These are phyloP conservation scores for Paraconiothyrium brasiliense DNA, from an alignment of 2,329 filamentous ascomycete species.

Conservation along the genomic window DNA sequence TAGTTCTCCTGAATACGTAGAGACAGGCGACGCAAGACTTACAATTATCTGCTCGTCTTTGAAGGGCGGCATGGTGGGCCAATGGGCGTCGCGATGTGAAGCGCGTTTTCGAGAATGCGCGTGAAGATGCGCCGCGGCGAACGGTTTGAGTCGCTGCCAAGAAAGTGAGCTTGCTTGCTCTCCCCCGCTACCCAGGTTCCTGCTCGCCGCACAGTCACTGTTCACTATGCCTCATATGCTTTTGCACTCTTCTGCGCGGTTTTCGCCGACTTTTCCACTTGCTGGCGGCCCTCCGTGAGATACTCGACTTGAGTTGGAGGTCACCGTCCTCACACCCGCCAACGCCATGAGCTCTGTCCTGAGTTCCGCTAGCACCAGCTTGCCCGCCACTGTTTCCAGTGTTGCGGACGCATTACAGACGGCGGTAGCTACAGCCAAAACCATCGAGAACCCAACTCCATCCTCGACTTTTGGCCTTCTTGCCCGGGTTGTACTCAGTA, in stretches of 20 bases:
- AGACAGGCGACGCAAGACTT: conserved; percentile 20
- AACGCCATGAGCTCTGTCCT: conserved; percentile 29
- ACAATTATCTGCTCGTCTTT: conserved; percentile 59
- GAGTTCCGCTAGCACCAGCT: conserved; percentile 12
- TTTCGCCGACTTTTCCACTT: not conserved
- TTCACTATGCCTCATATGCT: conserved; percentile 7
- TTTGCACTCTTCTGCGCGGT: not conserved
- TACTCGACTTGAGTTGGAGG: not conserved
- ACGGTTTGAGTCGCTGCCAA: conserved; percentile 9
- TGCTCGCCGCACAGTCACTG: conserved; percentile 1
- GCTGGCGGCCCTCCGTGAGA: conserved; percentile 10
- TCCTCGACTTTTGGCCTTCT: conserved; percentile 55
- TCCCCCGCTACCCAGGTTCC: conserved; percentile 5
- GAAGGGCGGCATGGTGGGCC: conserved; percentile 53
- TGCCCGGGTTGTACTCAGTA: conserved; percentile 59
- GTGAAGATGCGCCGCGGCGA: conserved; percentile 10
- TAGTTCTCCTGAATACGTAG: conserved; percentile 19
- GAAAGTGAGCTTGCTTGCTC: not conserved
- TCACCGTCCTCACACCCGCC: conserved; percentile 22
- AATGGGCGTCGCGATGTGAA: conserved; percentile 14
- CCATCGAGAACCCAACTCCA: conserved; percentile 29
- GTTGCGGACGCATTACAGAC: conserved; percentile 32
- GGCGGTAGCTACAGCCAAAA: conserved; percentile 32
- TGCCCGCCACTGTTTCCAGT: conserved; percentile 21
- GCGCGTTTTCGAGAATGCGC: conserved; percentile 19